These are phyloP conservation scores for Pseudofabraea citricarpa DNA, from an alignment of 2,329 filamentous ascomycete species.

Conservation along the genomic window DNA sequence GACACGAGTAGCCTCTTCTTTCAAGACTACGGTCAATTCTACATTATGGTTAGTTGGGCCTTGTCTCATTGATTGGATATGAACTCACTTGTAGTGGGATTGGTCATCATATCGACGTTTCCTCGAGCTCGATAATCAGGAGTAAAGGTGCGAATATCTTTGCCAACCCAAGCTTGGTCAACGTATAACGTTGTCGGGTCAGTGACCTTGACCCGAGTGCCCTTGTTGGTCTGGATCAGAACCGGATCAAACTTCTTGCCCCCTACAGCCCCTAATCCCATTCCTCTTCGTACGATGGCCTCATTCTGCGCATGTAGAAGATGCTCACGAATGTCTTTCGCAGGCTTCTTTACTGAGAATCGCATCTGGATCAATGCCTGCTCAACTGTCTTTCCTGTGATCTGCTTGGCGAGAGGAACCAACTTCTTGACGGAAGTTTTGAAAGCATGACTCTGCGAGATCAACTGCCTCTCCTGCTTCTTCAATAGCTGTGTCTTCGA, in stretches of 20 bases:
- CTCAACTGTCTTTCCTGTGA: slow-evolving; percentile 87
- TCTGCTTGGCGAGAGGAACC: slow-evolving; percentile 77
- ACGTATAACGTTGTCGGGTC: slow-evolving; percentile 85
- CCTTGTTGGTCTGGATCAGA: slow-evolving; percentile 69
- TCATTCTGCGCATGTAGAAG: slow-evolving; percentile 76
- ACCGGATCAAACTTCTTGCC: slow-evolving; percentile 34
- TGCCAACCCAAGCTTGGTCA: slow-evolving; percentile 87
- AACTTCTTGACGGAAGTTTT: slow-evolving; percentile 92
- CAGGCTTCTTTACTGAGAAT: slow-evolving; percentile 91
- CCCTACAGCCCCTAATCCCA: slow-evolving; percentile 59
- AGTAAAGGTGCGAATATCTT: slow-evolving; percentile 54
- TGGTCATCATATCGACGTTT: slow-evolving; percentile 59
- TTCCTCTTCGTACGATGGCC: slow-evolving; percentile 74
- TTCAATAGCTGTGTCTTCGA: slow-evolving; percentile 62
- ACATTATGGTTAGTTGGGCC: slow-evolving; percentile 7
- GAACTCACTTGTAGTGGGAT: slow-evolving; percentile 70
- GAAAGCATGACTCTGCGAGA: slow-evolving; percentile 63
- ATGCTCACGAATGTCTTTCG: slow-evolving; percentile 72
- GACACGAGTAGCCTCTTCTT: slow-evolving; percentile 89
- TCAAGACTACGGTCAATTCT: slow-evolving; percentile 78
- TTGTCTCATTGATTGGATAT: background rate
- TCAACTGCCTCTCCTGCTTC: slow-evolving; percentile 53
- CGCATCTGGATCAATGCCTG: slow-evolving; percentile 94
- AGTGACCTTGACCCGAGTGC: slow-evolving; percentile 63
- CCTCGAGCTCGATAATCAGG: slow-evolving; percentile 75